Evolutionary conservation across 139 green algal species (phyloP), one percentile per base, ranked within the genome.

Genomic region (Picochlorum sp.): DNA sequence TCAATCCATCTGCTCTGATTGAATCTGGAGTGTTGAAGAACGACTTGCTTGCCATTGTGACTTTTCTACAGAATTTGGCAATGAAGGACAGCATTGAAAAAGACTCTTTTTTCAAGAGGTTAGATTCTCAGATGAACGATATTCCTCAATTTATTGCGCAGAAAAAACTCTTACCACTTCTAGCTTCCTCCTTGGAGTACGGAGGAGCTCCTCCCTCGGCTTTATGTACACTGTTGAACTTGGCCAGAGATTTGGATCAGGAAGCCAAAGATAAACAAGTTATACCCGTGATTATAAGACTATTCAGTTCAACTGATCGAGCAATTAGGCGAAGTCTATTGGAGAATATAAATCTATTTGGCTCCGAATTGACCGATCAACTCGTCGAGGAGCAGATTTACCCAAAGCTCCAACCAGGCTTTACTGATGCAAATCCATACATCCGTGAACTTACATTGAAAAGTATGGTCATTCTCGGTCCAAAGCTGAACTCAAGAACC

Each of bases 381-480:
- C 44, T 78, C 0, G 55, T 75, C 32, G 66, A 78, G 39, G 57
- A 67, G 30, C 62, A 95, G 71, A 87, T 98, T 29, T 96, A 82
- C 65, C 82, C 81, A 14, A 63, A 85, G 2, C 50, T 77, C 7
- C 65, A 69, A 1, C 50, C 63, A 20, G 93, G 91, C 18, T 98
- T 99, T 67, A 71, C 57, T 0, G 89, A 98, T 61, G 68, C 55
- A 12, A 90, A 93, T 37, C 82, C 91, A 1, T 95, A 96, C 74
- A 76, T 98, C 36, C 64, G 93, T 0, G 93, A 99, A 85, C 75
- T 97, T 7, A 98, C 93, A 2, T 84, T 99, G 10, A 97, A 97
- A 66, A 73, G 65, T 56, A 89, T 95, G 62, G 77, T 93, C 5
- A 33, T 73, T 6, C 73, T 99, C 30, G 93, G 84, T 39, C 88